phyloP scores from a whole-genome alignment of 495 filamentous ascomycete species.

The Trichocladium uniseriatum region DNA sequence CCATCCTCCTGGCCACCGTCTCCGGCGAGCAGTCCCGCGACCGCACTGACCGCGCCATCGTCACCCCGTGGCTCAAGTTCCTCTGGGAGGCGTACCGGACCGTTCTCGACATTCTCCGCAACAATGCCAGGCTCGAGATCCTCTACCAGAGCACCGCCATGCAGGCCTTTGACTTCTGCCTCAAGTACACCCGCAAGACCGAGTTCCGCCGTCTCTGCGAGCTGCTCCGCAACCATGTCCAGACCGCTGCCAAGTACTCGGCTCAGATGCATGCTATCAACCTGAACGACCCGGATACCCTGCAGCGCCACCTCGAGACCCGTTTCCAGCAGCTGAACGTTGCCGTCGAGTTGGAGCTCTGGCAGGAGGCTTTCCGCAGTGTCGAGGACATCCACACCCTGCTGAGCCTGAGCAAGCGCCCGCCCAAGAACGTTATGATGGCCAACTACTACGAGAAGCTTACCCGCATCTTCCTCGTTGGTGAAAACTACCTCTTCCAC shows the following conservation, averaged over 20 bases:
- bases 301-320: conserved; percentile 94
- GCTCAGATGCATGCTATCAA: conserved; percentile 99
- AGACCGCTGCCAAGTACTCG: conserved; percentile 98
- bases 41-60: conserved; percentile 92
- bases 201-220: conserved; percentile 98
- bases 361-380: conserved; percentile 98
- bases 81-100: conserved; percentile 99
- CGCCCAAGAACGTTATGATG: conserved; percentile 99
- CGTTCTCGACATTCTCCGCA: conserved; percentile 94
- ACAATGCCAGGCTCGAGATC: conserved; percentile 93
- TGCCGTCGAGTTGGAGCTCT: conserved; percentile 92
- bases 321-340: conserved; percentile 98
- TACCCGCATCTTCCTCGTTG: conserved; percentile 94
- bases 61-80: conserved; percentile 98
- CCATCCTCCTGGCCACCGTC: conserved; percentile 92
- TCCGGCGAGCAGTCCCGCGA: conserved; percentile 96
- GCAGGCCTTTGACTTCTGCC: conserved; percentile 97
- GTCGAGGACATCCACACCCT: conserved; percentile 99
- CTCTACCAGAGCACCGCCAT: conserved; percentile 98
- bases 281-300: conserved; percentile 90
- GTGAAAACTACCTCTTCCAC: conserved; percentile 99
- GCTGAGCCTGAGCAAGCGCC: conserved; percentile 95
- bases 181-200: conserved; percentile 96
- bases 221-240: conserved; percentile 94
- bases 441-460: conserved; percentile 99